Evolutionary conservation across 305 asterid species (phyloP), one percentile per base, ranked within the genome.

Genomic region (Fraxinus sp.): DNA sequence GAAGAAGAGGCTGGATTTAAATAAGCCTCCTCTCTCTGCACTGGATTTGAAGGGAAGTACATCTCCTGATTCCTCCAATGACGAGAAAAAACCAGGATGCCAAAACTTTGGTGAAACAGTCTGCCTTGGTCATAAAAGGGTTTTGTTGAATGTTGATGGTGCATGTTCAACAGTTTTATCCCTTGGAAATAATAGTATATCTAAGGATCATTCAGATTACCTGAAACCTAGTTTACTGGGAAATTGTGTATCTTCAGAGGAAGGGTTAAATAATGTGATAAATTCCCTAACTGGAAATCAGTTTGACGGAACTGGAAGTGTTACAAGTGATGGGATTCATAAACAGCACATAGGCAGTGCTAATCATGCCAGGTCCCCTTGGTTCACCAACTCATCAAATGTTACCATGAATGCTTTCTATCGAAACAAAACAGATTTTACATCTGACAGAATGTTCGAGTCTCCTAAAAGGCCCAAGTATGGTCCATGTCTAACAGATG

Each of bases 1-100:
- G 81, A 94, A 88, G 89, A 94, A 90, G 87, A 92, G 87, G 79
- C 85, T 86, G 18, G 90, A 92, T 83, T 84, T 88, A 43, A 90
- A 90, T 86, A 70, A 83, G 37, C 91, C 90, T 62, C 77, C 39
- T 80, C 68, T 59, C 82, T 82, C 90, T 80, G 82, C 83, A 52
- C 33, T 30, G 82, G 86, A 85, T 73, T 57, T 79, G 77, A 79
- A 46, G 74, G 88, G 81, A 84, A 79, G 57, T 79, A 62, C 64
- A 36, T 73, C 88, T 73, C 86, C 73, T 0, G 80, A 77, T 62
- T 83, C 83, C 79, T 59, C 68, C 39, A 79, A 76, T n/a, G 41
- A 36, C 78, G 87, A 81, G 82, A 87, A 84, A 66, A 88, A 84
- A 76, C 74, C 83, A 83, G 87, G 79, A 57, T 46, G 79, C 79